These are phyloP conservation scores for Eimeria necatrix DNA, from an alignment of 169 alveolate species.

Conservation along the genomic window DNA sequence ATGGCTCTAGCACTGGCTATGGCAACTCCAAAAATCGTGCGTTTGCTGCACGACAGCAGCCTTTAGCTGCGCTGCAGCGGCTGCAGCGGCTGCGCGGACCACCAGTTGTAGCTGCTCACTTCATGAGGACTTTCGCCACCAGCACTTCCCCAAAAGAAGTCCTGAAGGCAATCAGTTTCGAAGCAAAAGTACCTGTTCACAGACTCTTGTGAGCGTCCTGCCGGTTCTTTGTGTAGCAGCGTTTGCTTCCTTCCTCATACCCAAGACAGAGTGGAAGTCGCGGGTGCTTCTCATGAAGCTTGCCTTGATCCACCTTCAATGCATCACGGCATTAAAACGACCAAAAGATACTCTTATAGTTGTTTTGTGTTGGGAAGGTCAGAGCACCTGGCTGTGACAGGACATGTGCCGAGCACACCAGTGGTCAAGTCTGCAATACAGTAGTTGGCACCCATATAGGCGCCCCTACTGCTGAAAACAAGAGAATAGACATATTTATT, in stretches of 20 bases:
- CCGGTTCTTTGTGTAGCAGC: neutral
- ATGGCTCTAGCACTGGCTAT: neutral
- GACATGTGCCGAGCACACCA: neutral
- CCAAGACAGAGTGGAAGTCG: neutral
- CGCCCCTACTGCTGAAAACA: neutral
- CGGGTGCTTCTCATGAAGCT: neutral
- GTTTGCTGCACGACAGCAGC: neutral
- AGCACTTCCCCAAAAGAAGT: neutral
- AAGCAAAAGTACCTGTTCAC: neutral
- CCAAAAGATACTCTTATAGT: neutral
- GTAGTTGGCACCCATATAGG: neutral
- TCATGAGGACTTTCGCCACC: neutral
- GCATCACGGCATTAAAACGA: neutral
- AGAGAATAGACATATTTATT: neutral
- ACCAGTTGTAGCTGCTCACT: neutral
- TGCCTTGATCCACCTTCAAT: neutral
- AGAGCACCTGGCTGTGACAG: neutral
- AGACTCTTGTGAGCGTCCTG: neutral
- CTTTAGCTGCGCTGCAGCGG: neutral
- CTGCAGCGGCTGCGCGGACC: neutral
- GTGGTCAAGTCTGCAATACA: constrained; percentile 17
- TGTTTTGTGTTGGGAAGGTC: neutral
- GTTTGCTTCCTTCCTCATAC: neutral
- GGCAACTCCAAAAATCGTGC: neutral
- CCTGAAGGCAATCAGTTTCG: neutral